Evolutionary conservation across 176 grass and related monocot genomes (phyloP), one percentile per base, ranked within the genome.

Genomic region (Melocanna baccifera): DNA sequence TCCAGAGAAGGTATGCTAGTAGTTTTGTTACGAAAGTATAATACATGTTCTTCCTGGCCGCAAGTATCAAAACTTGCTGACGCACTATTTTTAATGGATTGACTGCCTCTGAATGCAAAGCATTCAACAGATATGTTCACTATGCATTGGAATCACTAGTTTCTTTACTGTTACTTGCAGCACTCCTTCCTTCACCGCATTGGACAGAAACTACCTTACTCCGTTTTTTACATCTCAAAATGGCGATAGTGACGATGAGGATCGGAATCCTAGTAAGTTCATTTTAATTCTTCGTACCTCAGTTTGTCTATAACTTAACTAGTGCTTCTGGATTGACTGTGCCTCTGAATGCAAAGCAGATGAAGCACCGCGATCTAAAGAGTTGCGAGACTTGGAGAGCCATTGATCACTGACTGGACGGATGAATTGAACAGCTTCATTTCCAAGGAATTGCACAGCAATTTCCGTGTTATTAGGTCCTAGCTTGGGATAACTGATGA

Each of bases 181-280:
- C 84, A 88, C 87, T 19, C 65, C 93, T 1, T 93, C 94, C 62
- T 92, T 93, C 62, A 91, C 67, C 25, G 23, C 76, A 29, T 71
- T 93, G 77, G 91, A 89, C 56, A 86, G 84, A 76, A 89, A 87
- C 73, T 93, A 91, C 77, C 71, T 92, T 29, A 89, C 86, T 76
- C 87, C 89, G 51, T 96, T 96, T 82, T 96, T 96, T 64, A 88
- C 87, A 16, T 78, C 81, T 58, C 90, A 80, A 82, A 92, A 81
- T 39, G 80, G 83, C 34, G 82, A 88, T 28, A 61, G 70, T 52
- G 83, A 76, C 53, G 47, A 77, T 1, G 86, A 90, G 5, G 84
- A 68, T 18, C 40, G 78, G 30, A 59, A 87, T 91, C 68, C 48
- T 50, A 66, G 85, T 91, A 91, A 67, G 82, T 45, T 26, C 37